A percentile compares a stretch with the other conserved stretches of the same genome.
Conservation (phyloP, 1,284 basidiomycete species). For the Ganoderma sinense region DNA sequence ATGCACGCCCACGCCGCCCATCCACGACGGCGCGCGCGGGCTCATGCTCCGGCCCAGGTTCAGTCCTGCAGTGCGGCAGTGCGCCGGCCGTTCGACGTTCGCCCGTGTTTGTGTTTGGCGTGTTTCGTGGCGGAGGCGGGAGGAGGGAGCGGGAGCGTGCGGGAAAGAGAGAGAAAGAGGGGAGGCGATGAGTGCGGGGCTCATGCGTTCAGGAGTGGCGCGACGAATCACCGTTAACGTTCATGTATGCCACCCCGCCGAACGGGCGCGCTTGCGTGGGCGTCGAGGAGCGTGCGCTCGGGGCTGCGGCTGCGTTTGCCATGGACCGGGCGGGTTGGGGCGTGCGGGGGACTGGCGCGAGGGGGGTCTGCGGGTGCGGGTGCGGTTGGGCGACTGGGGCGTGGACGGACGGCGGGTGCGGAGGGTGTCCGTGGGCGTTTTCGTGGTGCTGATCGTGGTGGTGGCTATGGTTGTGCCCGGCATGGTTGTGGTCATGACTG, state of each 20-base stretch:
- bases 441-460: conserved; percentile 7
- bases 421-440: conserved; percentile 30
- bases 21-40: conserved; percentile 41
- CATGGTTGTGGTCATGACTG: neutral
- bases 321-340: conserved; percentile 23
- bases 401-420: conserved; percentile 21
- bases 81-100: no score
- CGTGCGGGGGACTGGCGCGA: conserved; percentile 28
- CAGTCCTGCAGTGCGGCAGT: conserved; percentile 11
- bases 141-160: neutral
- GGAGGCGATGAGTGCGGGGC: conserved; percentile 23
- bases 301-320: neutral
- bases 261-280: conserved; percentile 39
- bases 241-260: conserved; percentile 39
- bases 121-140: no score
- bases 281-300: conserved; percentile 33
- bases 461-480: neutral
- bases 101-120: no score
- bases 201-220: conserved; percentile 30
- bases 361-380: conserved; percentile 23
- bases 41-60: conserved; percentile 36
- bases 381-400: conserved; percentile 14
- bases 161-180: conserved; percentile 23
- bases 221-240: conserved; percentile 47
- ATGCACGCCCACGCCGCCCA: conserved; percentile 18